These are phyloP conservation scores for Withania somnifera DNA, from an alignment of 305 asterid genomes.

Conservation along the genomic window DNA sequence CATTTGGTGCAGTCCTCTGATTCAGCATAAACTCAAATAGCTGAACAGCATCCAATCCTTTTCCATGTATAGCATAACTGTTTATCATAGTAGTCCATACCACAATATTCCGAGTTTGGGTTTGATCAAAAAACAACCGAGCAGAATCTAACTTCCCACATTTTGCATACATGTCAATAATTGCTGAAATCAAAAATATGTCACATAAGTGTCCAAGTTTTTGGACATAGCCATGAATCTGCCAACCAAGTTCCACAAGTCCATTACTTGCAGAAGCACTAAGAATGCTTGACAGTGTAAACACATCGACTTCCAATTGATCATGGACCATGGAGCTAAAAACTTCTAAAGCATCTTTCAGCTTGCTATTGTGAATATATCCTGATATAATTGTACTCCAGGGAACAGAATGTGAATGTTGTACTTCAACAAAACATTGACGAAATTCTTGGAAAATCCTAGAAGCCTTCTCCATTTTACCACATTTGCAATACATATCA, in stretches of 20 bases:
- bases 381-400: slow-evolving; percentile 67
- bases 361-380: slow-evolving; percentile 42
- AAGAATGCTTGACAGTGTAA: slow-evolving; percentile 43
- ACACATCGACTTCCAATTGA: slow-evolving; percentile 31
- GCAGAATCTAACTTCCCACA: slow-evolving; percentile 54
- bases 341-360: slow-evolving; percentile 35
- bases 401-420: slow-evolving; percentile 20
- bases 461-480: slow-evolving; percentile 46
- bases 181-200: slow-evolving; percentile 40
- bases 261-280: slow-evolving; percentile 38
- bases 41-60: slow-evolving; percentile 42
- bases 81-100: slow-evolving; percentile 61
- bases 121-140: slow-evolving; percentile 30
- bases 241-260: slow-evolving; percentile 58
- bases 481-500: slow-evolving; percentile 69
- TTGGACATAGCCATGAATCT: slow-evolving; percentile 46
- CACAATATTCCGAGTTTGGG: slow-evolving; percentile 36
- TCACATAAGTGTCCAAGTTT: slow-evolving; percentile 45
- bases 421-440: not conserved
- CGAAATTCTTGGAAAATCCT: slow-evolving; percentile 23
- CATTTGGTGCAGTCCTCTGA: slow-evolving; percentile 41
- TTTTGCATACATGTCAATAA: slow-evolving; percentile 75
- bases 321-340: slow-evolving; percentile 39
- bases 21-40: slow-evolving; percentile 45
- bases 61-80: slow-evolving; percentile 51